phyloP scores from a whole-genome alignment of 129 eudicot species.

The Flaveria sonorensis region DNA sequence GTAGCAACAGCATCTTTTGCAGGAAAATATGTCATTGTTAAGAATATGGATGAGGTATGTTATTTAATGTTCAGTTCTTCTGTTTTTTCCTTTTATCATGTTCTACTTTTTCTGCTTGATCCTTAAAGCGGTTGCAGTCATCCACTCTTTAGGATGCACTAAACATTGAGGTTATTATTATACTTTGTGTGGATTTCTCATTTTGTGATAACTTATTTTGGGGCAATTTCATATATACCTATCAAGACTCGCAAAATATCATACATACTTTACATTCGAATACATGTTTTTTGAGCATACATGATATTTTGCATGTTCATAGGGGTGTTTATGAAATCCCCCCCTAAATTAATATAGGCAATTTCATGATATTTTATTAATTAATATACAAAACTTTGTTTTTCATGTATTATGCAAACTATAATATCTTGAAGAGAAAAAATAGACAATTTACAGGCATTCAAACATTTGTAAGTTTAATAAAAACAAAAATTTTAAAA shows the following conservation, averaged over 20 bases:
- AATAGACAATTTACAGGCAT: neutral
- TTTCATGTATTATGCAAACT: neutral
- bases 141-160: neutral
- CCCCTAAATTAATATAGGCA: too few relatives aligned
- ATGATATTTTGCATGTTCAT: neutral
- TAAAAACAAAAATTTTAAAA: neutral
- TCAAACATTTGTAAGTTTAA: neutral
- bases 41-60: conserved; percentile 80
- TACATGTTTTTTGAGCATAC: neutral
- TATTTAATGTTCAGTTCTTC: neutral
- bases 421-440: neutral
- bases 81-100: neutral
- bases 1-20: conserved; percentile 96
- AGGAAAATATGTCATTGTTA: conserved; percentile 76
- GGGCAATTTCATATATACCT: conserved; percentile 1
- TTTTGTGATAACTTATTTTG: neutral
- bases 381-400: neutral
- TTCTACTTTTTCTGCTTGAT: neutral
- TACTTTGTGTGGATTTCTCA: neutral
- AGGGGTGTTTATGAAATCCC: neutral
- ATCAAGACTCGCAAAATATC: neutral
- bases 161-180: neutral
- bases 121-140: neutral
- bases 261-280: neutral
- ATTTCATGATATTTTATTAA: too few relatives aligned